Evolutionary conservation across 116 monocot species (phyloP).

Genomic region (Iris pallida): DNA sequence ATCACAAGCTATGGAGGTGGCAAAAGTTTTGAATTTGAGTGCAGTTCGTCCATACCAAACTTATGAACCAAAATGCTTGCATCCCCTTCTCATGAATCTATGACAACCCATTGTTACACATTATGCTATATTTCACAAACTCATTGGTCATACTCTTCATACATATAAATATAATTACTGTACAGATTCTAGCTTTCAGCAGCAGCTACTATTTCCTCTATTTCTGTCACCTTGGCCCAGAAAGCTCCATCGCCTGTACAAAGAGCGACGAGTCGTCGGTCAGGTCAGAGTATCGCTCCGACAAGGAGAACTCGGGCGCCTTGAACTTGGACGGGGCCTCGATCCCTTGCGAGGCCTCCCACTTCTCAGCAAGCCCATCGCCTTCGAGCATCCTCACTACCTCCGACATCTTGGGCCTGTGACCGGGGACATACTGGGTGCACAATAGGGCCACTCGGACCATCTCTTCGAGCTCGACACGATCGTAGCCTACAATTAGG

Average conservation of each 20-base stretch:
- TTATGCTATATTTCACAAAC: no score
- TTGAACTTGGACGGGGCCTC: conserved; percentile 24
- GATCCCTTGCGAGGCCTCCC: conserved; percentile 50
- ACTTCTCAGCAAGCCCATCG: conserved; percentile 61
- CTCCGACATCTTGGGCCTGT: conserved; percentile 64
- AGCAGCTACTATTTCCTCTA: background rate
- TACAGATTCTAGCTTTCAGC: background rate
- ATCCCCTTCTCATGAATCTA: no score
- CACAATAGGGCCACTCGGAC: conserved; percentile 59
- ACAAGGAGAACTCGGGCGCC: conserved; percentile 26
- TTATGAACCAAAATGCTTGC: no score
- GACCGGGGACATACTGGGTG: conserved; percentile 46
- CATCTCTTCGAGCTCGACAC: conserved; percentile 59
- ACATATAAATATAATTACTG: no score
- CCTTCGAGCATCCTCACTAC: conserved; percentile 76
- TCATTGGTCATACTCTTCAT: no score
- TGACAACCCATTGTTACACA: no score
- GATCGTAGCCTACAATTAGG: conserved; percentile 36
- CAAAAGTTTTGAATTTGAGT: no score
- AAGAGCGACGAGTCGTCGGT: conserved; percentile 53
- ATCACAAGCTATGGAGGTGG: no score
- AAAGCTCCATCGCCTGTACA: conserved; percentile 65
- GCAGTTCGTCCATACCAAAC: no score
- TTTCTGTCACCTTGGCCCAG: conserved; percentile 41
- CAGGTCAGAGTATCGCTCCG: conserved; percentile 42